Evolutionary conservation across 176 grass and related monocot species (phyloP), one percentile per base, ranked within the genome.

Genomic region (Chloris gayana): DNA sequence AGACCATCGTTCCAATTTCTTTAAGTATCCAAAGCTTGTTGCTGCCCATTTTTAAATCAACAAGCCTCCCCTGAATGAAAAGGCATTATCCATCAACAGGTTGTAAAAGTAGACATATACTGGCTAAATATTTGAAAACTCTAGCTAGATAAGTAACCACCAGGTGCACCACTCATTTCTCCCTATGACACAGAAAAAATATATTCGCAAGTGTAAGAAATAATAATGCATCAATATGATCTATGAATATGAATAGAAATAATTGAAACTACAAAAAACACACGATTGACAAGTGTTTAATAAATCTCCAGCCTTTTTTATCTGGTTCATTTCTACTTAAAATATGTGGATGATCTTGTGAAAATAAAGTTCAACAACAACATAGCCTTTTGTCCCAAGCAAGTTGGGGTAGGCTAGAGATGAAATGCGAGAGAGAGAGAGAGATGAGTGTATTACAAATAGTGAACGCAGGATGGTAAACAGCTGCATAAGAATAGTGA

Each of bases 11-110:
- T 85, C 88, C 90, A 81, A 85, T 82, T 91, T 92, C 90, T 89
- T 93, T 98, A 78, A 98, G 90, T 86, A 98, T 91, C 92, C 92
- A 98, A 83, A 98, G 90, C 74, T 98, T 98, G 27, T 62, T 15
- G 4, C 33, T 85, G 83, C 82, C 79, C 64, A 98, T 89, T 89
- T 93, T 98, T 76, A 95, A 71, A 81, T 98, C 92, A 22, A 93
- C 44, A 64, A 92, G 74, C 78, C 83, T 95, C 59, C 92, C 92
- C 95, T 98, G 85, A 78, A 33, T 78, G 60, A 83, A 61, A 65
- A 49, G 30, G 58, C 70, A 88, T 32, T 24, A 87, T 81, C 71
- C 65, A 80, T 76, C 80, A 83, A 45, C 6, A 77, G 26, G 26
- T 71, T 85, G 66, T 53, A 24, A 62, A 46, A 64, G 61, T 74